phyloP scores from a whole-genome alignment of 352 stramenopile genomes.

The Phytophthora brassicae region DNA sequence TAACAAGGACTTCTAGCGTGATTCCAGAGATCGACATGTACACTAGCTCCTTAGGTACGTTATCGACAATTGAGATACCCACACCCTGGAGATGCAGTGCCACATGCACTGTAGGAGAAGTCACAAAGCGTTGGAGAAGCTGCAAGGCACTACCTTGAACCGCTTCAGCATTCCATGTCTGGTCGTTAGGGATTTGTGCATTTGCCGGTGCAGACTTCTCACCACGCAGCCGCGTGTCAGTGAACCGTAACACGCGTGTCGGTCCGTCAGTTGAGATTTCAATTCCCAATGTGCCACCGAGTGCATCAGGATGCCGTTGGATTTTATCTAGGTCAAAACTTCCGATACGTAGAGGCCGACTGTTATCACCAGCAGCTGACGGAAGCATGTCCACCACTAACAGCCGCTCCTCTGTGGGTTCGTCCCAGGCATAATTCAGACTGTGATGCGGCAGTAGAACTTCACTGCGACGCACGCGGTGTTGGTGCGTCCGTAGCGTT shows the following conservation, averaged over 20 bases:
- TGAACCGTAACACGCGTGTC: conserved; percentile 86
- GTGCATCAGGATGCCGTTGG: conserved; percentile 70
- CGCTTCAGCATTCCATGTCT: conserved; percentile 27
- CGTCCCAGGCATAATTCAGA: conserved; percentile 88
- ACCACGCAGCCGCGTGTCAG: conserved; percentile 75
- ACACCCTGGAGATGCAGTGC: conserved; percentile 66
- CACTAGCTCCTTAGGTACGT: conserved; percentile 71
- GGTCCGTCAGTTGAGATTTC: conserved; percentile 86
- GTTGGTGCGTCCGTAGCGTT: conserved; percentile 84
- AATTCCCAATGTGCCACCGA: conserved; percentile 74
- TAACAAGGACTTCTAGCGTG: conserved; percentile 59
- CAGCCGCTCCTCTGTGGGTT: conserved; percentile 76
- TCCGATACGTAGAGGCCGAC: conserved; percentile 79
- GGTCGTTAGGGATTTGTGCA: conserved; percentile 29
- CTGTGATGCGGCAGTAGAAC: conserved; percentile 87
- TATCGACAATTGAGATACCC: conserved; percentile 78
- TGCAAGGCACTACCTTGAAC: conserved; percentile 28
- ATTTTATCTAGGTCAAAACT: conserved; percentile 86
- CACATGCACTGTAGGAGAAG: conserved; percentile 51
- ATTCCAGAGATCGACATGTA: conserved; percentile 77
- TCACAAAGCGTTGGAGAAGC: conserved; percentile 55
- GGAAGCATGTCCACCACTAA: conserved; percentile 89
- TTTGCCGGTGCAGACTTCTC: conserved; percentile 27
- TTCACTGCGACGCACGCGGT: conserved; percentile 78
- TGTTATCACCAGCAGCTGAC: conserved; percentile 86